These are phyloP conservation scores for Cucumis cinereus DNA, from an alignment of 306 rosid species.

Conservation along the genomic window DNA sequence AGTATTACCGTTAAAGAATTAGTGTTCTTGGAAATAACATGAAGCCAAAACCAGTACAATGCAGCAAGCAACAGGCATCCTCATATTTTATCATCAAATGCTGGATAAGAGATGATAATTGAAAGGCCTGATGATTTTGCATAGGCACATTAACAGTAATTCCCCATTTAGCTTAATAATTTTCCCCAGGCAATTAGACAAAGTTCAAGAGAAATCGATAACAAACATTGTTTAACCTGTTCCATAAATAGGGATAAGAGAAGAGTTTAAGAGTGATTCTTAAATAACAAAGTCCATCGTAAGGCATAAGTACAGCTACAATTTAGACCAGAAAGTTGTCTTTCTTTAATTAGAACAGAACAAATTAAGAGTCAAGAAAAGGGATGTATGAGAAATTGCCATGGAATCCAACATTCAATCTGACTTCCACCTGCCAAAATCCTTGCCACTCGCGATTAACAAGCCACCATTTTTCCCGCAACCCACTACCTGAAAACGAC, in stretches of 20 bases:
- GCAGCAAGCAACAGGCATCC: not conserved
- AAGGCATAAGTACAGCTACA: not conserved
- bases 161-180: not conserved
- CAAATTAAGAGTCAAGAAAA: constrained; percentile 1
- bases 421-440: not conserved
- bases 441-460: not conserved
- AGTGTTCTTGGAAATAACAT: not conserved
- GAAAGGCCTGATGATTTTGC: not conserved
- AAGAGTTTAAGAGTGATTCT: not conserved
- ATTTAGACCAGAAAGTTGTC: not conserved
- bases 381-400: not conserved
- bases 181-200: not conserved
- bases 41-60: not conserved
- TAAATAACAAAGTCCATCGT: not conserved
- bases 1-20: not conserved
- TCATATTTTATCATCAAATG: constrained; percentile 1
- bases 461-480: not conserved
- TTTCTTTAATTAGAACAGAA: not conserved
- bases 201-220: not conserved
- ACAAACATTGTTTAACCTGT: not conserved
- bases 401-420: not conserved
- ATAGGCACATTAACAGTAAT: not conserved
- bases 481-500: not conserved
- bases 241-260: not conserved
- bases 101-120: not conserved